Conservation (phyloP, 1,139 yeast genomes). For the Yamadazyma diddensiae region DNA sequence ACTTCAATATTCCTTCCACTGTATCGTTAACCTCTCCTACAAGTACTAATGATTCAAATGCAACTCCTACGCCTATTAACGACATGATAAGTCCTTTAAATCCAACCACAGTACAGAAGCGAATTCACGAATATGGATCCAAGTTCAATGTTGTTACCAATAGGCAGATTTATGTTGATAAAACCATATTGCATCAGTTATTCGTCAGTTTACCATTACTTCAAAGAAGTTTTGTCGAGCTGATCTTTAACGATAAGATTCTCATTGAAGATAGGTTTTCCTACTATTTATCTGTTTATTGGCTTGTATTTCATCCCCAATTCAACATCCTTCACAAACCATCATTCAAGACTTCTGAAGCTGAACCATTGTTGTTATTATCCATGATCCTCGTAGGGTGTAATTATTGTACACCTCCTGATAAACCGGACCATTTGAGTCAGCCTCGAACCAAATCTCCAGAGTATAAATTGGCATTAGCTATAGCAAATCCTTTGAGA, state of each 20-base stretch:
- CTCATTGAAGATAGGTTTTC: conserved; percentile 31
- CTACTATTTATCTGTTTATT: conserved; percentile 40
- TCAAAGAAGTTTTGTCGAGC: conserved; percentile 18
- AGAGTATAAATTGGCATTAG: conserved; percentile 28
- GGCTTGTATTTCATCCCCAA: conserved; percentile 63
- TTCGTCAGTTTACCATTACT: conserved; percentile 16
- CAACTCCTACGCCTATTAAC: conserved; percentile 21
- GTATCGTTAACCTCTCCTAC: conserved; percentile 36
- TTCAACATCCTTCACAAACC: conserved; percentile 62
- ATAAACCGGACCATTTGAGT: conserved; percentile 12
- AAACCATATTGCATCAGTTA: conserved; percentile 14
- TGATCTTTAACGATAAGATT: conserved; percentile 19
- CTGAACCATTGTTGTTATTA: conserved; percentile 56
- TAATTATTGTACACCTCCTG: conserved; percentile 25
- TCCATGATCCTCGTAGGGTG: conserved; percentile 60
- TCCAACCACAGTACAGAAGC: conserved; percentile 7
- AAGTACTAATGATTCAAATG: conserved; percentile 31
- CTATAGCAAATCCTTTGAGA: conserved; percentile 63
- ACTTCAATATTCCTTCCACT: conserved; percentile 18
- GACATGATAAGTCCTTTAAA: conserved; percentile 16
- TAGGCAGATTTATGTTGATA: conserved; percentile 29
- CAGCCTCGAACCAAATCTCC: conserved; percentile 21
- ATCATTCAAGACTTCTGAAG: conserved; percentile 51
- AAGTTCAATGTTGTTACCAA: conserved; percentile 24
- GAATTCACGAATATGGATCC: conserved; percentile 13